These are phyloP conservation scores for Thielaviopsis punctulata DNA, from an alignment of 2,329 filamentous ascomycete genomes.

Conservation along the genomic window DNA sequence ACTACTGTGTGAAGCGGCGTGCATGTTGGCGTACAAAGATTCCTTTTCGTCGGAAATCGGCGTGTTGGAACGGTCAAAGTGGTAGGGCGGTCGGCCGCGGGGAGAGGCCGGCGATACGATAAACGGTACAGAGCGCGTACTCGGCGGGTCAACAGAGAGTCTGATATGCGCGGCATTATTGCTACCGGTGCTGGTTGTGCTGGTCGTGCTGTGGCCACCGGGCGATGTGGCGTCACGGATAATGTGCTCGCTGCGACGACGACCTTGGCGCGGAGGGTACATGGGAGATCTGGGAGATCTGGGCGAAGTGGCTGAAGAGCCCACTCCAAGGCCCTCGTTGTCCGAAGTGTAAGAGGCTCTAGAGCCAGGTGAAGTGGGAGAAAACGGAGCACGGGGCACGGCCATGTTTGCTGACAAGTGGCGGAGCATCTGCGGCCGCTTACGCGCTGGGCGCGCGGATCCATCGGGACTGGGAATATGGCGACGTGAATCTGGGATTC, in stretches of 20 bases:
- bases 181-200: not conserved
- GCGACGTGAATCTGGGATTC: not conserved
- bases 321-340: not conserved
- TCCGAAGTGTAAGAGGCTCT: not conserved
- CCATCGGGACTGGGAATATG: not conserved
- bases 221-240: not conserved
- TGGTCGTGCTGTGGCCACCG: not conserved
- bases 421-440: slow-evolving; percentile 4
- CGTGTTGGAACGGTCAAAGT: not conserved
- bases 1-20: not conserved
- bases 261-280: not conserved
- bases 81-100: not conserved
- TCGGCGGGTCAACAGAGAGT: slow-evolving; percentile 2
- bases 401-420: slow-evolving; percentile 7
- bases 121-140: not conserved
- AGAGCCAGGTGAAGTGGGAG: slow-evolving; percentile 1
- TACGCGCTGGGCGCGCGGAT: not conserved
- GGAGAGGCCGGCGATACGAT: slow-evolving; percentile 6
- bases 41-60: slow-evolving; percentile 4
- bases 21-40: not conserved
- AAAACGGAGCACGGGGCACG: slow-evolving; percentile 4
- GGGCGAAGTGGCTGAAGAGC: not conserved
- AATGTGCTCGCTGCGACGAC: slow-evolving; percentile 1
- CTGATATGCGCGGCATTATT: not conserved
- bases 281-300: slow-evolving; percentile 2